Conservation (phyloP, 345 rosid genomes). For the Trapa incisa region DNA sequence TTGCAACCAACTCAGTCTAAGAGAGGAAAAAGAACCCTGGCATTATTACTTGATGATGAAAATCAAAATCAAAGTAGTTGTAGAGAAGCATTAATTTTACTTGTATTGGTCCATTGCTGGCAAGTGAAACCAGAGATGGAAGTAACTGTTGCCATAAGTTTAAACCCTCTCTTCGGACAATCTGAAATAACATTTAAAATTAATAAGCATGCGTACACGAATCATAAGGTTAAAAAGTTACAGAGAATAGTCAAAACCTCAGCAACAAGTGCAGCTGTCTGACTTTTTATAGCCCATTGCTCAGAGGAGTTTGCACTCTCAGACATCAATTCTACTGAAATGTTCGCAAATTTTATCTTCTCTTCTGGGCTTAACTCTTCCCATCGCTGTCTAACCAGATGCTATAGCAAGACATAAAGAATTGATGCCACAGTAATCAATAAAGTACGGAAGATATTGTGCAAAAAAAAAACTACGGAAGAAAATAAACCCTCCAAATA, state of each 20-base stretch:
- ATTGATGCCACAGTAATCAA: background rate
- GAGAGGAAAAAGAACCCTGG: slow-evolving; percentile 1
- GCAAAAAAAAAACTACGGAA: background rate
- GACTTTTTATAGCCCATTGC: slow-evolving; percentile 94
- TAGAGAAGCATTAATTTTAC: slow-evolving; percentile 20
- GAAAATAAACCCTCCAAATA: background rate
- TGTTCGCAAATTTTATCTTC: slow-evolving; percentile 65
- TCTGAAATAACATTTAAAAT: slow-evolving; percentile 30
- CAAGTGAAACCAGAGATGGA: slow-evolving; percentile 61
- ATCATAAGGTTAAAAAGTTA: background rate
- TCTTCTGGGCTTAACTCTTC: slow-evolving; percentile 72
- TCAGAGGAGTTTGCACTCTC: slow-evolving; percentile 62
- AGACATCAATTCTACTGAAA: slow-evolving; percentile 65
- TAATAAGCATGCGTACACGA: background rate
- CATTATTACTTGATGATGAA: background rate
- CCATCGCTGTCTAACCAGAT: slow-evolving; percentile 87
- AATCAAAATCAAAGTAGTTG: slow-evolving; percentile 7
- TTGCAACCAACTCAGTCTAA: slow-evolving; percentile 79
- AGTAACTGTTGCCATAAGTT: slow-evolving; percentile 78
- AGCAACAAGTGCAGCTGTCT: slow-evolving; percentile 85
- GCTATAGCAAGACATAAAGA: slow-evolving; percentile 30
- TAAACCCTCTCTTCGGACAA: slow-evolving; percentile 76
- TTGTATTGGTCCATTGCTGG: slow-evolving; percentile 69
- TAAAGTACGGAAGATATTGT: background rate
- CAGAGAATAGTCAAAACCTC: slow-evolving; percentile 43